Base-by-base conservation (phyloP, 208 protist species). In the Phytomonas sp. region DNA sequence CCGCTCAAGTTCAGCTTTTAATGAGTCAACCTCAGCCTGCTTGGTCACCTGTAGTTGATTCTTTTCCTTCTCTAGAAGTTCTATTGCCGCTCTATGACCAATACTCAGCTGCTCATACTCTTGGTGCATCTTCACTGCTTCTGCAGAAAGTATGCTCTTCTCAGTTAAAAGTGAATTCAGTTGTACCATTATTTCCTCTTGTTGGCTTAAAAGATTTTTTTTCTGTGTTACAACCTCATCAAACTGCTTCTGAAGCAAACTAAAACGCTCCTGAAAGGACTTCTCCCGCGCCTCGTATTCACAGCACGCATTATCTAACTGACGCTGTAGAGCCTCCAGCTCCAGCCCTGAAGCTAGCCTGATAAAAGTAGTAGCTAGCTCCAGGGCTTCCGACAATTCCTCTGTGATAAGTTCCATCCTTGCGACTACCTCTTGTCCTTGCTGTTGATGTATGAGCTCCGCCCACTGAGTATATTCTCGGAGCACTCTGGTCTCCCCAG, bases 1-100 rank as follows among this genome's bases (percentile, higher is more conserved):
- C 4, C 71, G 75, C 2, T 68, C 70, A 15, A 83, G 51, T 2
- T 86, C 74, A 20, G 70, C 71, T 26, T 74, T 78, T 3, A 76
- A 40, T 9, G 26, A 40, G 28, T 32, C 64, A 13, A 67, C 43
- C 33, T 61, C 64, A 23, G 51, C 2, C 37, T 46, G 40, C 11
- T 46, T 46, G 15, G 40, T 17, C 11, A 17, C 13, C 40, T 46
- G 40, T 8, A 46, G 11, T 20, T 46, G 40, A 46, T 46, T 8
- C 40, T 46, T 46, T 17, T 46, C 40, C 11, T 46, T 46, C 40
- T 46, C 40, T 46, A 46, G 40, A 20, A 46, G 40, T 46, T 46
- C 40, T 1, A 46, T 46, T 46, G 40, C 40, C 15, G 40, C 40
- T 20, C 11, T 46, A 20, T 46, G 40, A 20, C 40, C 11, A 46